Percentiles rank a stretch among this genome's conserved stretches.
Evolutionary conservation across 441 rosid species (phyloP).

Genomic region (Populus hybrid): DNA sequence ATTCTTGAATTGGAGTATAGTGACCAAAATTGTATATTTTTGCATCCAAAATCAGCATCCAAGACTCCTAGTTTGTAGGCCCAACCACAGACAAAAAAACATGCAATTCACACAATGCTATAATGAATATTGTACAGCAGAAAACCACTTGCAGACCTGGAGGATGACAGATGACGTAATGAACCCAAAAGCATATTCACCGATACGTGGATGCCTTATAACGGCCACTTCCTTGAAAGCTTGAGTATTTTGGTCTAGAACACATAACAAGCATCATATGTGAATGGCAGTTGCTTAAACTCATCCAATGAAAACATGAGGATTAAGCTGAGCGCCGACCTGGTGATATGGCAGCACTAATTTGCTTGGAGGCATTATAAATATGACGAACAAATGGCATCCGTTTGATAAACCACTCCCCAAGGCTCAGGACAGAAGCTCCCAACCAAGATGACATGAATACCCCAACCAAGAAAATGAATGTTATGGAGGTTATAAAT

Average conservation of each 20-base stretch:
- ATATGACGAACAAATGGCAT: slow-evolving; percentile 3
- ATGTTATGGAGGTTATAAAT: slow-evolving; percentile 68
- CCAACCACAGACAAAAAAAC: background rate
- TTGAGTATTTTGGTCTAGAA: slow-evolving; percentile 84
- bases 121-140: background rate
- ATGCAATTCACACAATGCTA: background rate
- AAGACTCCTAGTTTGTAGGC: background rate
- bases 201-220: slow-evolving; percentile 93
- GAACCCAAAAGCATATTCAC: slow-evolving; percentile 98
- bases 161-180: slow-evolving; percentile 84
- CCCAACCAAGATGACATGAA: slow-evolving; percentile 95
- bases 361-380: slow-evolving; percentile 96
- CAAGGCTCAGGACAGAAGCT: slow-evolving; percentile 66
- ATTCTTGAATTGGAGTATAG: background rate
- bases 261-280: background rate
- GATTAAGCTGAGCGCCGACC: slow-evolving; percentile 35
- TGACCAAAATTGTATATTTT: background rate
- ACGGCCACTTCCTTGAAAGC: slow-evolving; percentile 99
- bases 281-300: background rate
- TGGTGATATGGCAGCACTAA: slow-evolving; percentile 97
- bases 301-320: slow-evolving; percentile 3
- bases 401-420: slow-evolving; percentile 78
- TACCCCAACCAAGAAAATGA: slow-evolving; percentile 80
- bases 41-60: background rate
- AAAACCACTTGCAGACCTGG: slow-evolving; percentile 39